Evolutionary conservation across 2,329 filamentous ascomycete species (phyloP), one percentile per base, ranked within the genome.

Genomic region (Beauveria australis): DNA sequence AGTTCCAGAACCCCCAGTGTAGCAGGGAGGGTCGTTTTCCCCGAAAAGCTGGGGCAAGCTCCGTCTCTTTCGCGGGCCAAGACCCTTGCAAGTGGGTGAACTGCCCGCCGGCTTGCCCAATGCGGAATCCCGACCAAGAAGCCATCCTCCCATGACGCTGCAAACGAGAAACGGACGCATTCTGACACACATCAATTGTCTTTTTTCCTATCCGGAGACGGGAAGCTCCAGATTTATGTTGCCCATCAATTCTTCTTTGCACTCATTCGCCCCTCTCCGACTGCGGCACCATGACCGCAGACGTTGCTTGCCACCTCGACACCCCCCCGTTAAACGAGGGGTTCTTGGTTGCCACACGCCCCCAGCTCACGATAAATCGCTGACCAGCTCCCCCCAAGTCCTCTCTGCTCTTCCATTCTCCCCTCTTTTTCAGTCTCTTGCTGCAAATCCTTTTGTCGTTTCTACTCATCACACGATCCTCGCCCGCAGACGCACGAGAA

Each of bases 71-170:
- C 37, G 30, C 43, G 5, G 46, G 22, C 46, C 47, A 49, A 49
- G 24, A 10, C 9, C 30, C 33, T 40, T 26, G n/a, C 10, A 16
- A 33, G 46, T 40, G 55, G 33, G 57, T n/a, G 47, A 19, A 1
- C 10, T 56, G 33, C 53, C 49, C 59, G 59, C 59, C 59, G 60
- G 60, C 26, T 58, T 64, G 56, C 59, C 56, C 58, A 51, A 57
- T 60, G 48, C 62, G 64, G 64, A 60, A 61, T 54, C 47, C 60
- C 60, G 60, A 48, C 33, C 16, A 16, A 24, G 5, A 14, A 14
- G 24, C 28, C 43, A 2, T 10, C n/a, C 46, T 37, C 44, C 46
- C 46, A 43, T 59, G 46, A 51, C 47, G 33, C 55, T 24, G 44
- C 47, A 49, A 58, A 41, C 55, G 26, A 57, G 22, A 55, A 24